These are phyloP conservation scores for Miscanthus lutarioriparius DNA, from an alignment of 176 grass and related monocot genomes.

Conservation along the genomic window DNA sequence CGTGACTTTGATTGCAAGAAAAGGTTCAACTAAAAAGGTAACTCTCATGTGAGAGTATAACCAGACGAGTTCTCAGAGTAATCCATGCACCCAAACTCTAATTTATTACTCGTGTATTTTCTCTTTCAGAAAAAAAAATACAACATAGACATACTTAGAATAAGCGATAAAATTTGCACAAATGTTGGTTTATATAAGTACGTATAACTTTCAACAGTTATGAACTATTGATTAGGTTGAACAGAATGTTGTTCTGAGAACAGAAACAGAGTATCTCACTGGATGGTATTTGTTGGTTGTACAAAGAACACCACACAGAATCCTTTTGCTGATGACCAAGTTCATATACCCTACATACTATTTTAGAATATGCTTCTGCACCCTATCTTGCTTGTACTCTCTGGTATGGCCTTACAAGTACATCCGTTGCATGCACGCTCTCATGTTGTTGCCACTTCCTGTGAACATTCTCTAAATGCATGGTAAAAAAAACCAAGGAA, in stretches of 20 bases:
- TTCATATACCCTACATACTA: conserved; percentile 20
- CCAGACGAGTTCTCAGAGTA: background rate
- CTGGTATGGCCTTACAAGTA: background rate
- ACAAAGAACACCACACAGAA: conserved; percentile 14
- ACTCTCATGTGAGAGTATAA: conserved; percentile 36
- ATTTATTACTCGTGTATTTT: background rate
- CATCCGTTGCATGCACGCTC: background rate
- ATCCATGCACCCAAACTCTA: background rate
- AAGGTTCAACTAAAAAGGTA: conserved; percentile 33
- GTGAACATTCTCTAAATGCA: conserved; percentile 18
- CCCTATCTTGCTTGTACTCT: conserved; percentile 26
- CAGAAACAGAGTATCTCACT: background rate
- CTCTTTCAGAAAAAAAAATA: background rate
- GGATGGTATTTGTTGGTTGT: conserved; percentile 21
- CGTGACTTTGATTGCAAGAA: conserved; percentile 40
- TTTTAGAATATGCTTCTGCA: conserved; percentile 44
- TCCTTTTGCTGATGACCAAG: conserved; percentile 35
- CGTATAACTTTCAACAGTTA: conserved; percentile 3
- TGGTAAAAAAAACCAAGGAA: conserved; percentile 22
- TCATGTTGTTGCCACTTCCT: conserved; percentile 19
- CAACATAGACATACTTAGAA: background rate
- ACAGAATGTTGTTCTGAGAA: conserved; percentile 19
- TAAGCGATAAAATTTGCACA: conserved; percentile 11
- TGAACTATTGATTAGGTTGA: conserved; percentile 9
- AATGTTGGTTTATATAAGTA: conserved; percentile 1